A percentile compares a stretch with the other conserved stretches of the same genome.
phyloP scores from a whole-genome alignment of 2,329 filamentous ascomycete species.

The Huntiella moniliformis region DNA sequence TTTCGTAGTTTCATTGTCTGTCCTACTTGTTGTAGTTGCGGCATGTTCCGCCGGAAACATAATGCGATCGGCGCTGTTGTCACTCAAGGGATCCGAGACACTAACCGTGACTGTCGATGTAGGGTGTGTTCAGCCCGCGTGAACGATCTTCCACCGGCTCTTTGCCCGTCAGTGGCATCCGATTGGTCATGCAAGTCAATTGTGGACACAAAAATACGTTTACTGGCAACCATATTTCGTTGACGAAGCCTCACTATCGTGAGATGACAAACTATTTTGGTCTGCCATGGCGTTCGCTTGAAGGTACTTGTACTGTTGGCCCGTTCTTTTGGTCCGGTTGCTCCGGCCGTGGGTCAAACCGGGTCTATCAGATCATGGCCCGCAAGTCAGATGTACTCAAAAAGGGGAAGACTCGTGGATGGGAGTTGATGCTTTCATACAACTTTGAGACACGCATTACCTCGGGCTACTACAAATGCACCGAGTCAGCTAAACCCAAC shows the following conservation, averaged over 20 bases:
- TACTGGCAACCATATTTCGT: conserved; percentile 32
- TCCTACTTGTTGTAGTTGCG: neutral
- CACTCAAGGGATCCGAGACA: neutral
- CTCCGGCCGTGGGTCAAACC: conserved; percentile 37
- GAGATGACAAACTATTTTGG: conserved; percentile 35
- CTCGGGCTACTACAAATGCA: conserved; percentile 43
- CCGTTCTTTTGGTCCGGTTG: conserved; percentile 44
- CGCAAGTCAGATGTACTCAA: conserved; percentile 49
- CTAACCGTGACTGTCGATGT: neutral
- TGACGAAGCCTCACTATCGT: conserved; percentile 30
- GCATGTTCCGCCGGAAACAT: neutral
- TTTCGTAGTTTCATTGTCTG: neutral
- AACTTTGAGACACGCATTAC: conserved; percentile 35
- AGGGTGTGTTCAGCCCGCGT: neutral
- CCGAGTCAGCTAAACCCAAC: conserved; percentile 25
- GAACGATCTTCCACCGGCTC: conserved; percentile 20
- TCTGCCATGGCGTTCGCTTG: conserved; percentile 38
- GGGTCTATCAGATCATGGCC: conserved; percentile 42
- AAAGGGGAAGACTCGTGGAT: conserved; percentile 42
- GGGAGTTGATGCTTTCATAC: conserved; percentile 45
- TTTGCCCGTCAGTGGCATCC: conserved; percentile 30
- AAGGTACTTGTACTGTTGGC: conserved; percentile 38
- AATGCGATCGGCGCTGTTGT: neutral
- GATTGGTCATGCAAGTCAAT: conserved; percentile 38
- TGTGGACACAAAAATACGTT: conserved; percentile 40